Percentiles rank a stretch among this genome's conserved stretches.
Conservation (phyloP, 2,329 filamentous ascomycete species). For the Chalaropsis thielavioides region DNA sequence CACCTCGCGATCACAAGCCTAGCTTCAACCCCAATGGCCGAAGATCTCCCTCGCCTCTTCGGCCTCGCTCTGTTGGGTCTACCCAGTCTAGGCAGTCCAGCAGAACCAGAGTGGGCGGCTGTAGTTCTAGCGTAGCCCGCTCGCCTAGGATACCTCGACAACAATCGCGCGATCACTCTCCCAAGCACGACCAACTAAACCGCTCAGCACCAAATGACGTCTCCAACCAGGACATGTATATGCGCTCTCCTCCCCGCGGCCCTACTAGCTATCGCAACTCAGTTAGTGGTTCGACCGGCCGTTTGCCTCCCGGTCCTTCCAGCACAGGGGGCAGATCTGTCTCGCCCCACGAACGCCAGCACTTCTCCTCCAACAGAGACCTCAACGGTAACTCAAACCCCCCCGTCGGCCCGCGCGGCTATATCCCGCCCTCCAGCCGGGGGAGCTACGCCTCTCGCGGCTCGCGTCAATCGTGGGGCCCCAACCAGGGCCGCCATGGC, state of each 20-base stretch:
- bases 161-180: slow-evolving; percentile 31
- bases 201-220: slow-evolving; percentile 8
- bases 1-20: slow-evolving; percentile 2
- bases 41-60: slow-evolving; percentile 20
- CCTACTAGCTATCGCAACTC: slow-evolving; percentile 27
- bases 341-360: slow-evolving; percentile 24
- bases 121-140: not conserved
- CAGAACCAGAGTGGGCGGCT: slow-evolving; percentile 31
- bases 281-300: slow-evolving; percentile 19
- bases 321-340: slow-evolving; percentile 20
- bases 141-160: slow-evolving; percentile 20
- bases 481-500: slow-evolving; percentile 22
- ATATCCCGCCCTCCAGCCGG: slow-evolving; percentile 28
- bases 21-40: slow-evolving; percentile 6
- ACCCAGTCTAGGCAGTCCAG: slow-evolving; percentile 37
- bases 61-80: slow-evolving; percentile 33
- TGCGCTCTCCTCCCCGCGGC: slow-evolving; percentile 10
- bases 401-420: slow-evolving; percentile 41
- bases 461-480: slow-evolving; percentile 32
- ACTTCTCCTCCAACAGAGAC: slow-evolving; percentile 20
- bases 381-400: slow-evolving; percentile 32
- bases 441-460: slow-evolving; percentile 29
- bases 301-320: slow-evolving; percentile 26
- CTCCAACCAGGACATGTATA: not conserved
- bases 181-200: slow-evolving; percentile 20